These are phyloP conservation scores for Tricholoma terreum DNA, from an alignment of 768 basidiomycete species.

Conservation along the genomic window DNA sequence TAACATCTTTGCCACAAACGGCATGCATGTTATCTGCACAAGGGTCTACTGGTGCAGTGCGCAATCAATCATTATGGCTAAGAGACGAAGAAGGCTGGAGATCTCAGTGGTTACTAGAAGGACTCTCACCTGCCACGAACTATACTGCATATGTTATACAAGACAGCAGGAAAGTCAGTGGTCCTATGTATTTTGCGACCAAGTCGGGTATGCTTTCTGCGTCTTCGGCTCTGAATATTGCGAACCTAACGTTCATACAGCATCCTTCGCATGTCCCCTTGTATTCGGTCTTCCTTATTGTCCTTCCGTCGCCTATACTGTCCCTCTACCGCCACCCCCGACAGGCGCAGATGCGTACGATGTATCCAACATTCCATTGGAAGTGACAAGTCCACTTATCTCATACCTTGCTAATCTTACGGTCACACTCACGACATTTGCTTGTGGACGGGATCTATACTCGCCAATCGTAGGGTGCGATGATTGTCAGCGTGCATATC, in stretches of 20 bases:
- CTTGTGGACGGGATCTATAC: constrained; percentile 79
- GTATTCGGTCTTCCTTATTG: constrained; percentile 74
- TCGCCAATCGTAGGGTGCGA: constrained; percentile 75
- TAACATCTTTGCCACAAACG: constrained; percentile 48
- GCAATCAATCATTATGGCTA: constrained; percentile 53
- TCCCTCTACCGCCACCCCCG: constrained; percentile 59
- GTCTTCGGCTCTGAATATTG: neutral
- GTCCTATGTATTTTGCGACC: constrained; percentile 69
- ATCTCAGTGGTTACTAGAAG: constrained; percentile 62
- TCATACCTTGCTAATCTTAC: constrained; percentile 73
- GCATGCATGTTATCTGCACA: constrained; percentile 53
- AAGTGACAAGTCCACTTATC: constrained; percentile 49
- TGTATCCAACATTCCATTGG: constrained; percentile 45
- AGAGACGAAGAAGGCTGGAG: constrained; percentile 59
- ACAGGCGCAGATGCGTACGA: constrained; percentile 43
- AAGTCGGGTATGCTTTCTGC: constrained; percentile 56
- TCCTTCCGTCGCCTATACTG: constrained; percentile 64
- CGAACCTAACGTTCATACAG: constrained; percentile 28
- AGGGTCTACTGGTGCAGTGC: constrained; percentile 34
- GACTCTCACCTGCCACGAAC: constrained; percentile 63
- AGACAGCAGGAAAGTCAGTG: constrained; percentile 53
- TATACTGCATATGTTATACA: constrained; percentile 73
- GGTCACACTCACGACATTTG: constrained; percentile 61
- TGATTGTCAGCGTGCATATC: constrained; percentile 72
- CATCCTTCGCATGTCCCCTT: constrained; percentile 65